phyloP scores from a whole-genome alignment of 768 basidiomycete genomes.

The Pisolithus albus region DNA sequence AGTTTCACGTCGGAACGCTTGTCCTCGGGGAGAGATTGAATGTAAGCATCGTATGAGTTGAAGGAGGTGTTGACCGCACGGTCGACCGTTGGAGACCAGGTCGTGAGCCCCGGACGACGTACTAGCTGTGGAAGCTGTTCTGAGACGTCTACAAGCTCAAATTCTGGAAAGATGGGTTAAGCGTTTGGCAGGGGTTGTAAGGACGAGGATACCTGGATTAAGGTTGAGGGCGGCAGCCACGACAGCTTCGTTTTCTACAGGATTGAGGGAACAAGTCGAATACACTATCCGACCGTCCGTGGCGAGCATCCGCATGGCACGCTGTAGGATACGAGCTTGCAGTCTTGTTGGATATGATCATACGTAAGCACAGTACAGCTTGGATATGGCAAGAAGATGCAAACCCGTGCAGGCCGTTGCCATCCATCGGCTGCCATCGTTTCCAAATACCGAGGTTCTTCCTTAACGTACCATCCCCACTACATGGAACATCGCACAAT shows the following conservation, averaged over 20 bases:
- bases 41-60: slow-evolving; percentile 55
- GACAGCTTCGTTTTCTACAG: slow-evolving; percentile 96
- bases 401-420: slow-evolving; percentile 84
- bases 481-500: slow-evolving; percentile 95
- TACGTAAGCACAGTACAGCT: slow-evolving; percentile 2
- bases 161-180: slow-evolving; percentile 37
- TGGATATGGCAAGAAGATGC: slow-evolving; percentile 15
- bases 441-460: slow-evolving; percentile 97
- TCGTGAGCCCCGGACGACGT: slow-evolving; percentile 65
- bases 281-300: slow-evolving; percentile 87
- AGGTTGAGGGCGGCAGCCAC: slow-evolving; percentile 73
- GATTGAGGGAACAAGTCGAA: slow-evolving; percentile 96
- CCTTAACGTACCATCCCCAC: slow-evolving; percentile 91
- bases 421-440: slow-evolving; percentile 81
- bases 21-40: slow-evolving; percentile 42
- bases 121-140: slow-evolving; percentile 62
- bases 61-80: slow-evolving; percentile 44
- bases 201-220: slow-evolving; percentile 50
- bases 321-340: slow-evolving; percentile 85
- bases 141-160: slow-evolving; percentile 75
- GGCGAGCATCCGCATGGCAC: slow-evolving; percentile 85
- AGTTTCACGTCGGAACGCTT: slow-evolving; percentile 52
- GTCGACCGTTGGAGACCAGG: slow-evolving; percentile 73
- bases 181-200: not conserved
- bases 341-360: slow-evolving; percentile 42